phyloP scores from a whole-genome alignment of 2,329 filamentous ascomycete genomes.

The Aspergillus caelatus region DNA sequence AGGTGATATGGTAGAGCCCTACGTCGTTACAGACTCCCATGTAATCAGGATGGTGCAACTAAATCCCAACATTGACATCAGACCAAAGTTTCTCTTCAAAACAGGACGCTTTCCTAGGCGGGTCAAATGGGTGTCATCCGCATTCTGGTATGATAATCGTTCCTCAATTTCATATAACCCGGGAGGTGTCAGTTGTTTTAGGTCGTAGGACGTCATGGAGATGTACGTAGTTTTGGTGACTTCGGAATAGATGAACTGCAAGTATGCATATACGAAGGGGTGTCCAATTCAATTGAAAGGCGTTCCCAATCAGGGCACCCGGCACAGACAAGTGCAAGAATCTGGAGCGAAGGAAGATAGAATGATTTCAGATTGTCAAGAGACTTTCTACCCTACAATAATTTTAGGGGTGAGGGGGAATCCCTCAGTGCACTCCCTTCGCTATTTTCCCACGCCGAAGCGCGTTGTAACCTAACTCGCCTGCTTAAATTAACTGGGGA shows the following conservation, averaged over 20 bases:
- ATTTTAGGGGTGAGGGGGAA: not conserved
- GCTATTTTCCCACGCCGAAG: not conserved
- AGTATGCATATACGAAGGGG: no score
- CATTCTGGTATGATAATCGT: conserved; percentile 19
- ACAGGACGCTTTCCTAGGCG: conserved; percentile 56
- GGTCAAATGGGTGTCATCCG: conserved; percentile 50
- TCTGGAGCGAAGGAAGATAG: not conserved
- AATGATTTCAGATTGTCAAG: no score
- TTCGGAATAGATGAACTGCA: not conserved
- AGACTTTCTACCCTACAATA: not conserved
- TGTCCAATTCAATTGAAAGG: not conserved
- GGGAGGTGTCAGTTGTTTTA: conserved; percentile 16
- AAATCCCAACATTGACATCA: conserved; percentile 46
- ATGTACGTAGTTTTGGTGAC: not conserved
- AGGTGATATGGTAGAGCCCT: not conserved
- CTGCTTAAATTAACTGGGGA: not conserved
- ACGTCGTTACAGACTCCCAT: conserved; percentile 32
- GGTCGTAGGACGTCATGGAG: not conserved
- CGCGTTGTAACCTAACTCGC: not conserved
- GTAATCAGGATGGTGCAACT: conserved; percentile 44
- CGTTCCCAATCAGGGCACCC: not conserved
- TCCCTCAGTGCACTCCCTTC: not conserved
- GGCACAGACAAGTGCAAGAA: not conserved
- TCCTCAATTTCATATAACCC: conserved; percentile 17
- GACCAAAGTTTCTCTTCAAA: conserved; percentile 48